These are phyloP conservation scores for Iodosphaeria phyllophila DNA, from an alignment of 2,329 filamentous ascomycete species.

Conservation along the genomic window DNA sequence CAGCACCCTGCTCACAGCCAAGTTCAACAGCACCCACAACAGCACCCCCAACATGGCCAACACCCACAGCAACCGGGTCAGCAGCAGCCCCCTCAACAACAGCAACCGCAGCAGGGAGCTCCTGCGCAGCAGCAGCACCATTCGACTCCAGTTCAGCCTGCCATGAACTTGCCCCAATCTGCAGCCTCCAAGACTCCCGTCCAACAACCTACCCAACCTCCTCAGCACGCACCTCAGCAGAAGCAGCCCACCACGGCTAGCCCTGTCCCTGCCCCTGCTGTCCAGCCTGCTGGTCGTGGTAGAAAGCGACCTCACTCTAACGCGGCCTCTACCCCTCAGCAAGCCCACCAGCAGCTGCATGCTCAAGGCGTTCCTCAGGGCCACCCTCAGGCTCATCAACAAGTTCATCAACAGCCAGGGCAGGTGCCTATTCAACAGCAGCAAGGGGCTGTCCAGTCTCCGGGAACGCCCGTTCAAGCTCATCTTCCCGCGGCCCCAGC, in stretches of 20 bases:
- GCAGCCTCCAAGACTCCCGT: too few relatives aligned
- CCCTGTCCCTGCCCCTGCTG: constrained; percentile 14
- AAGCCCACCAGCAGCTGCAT: constrained; percentile 9
- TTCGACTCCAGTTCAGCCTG: constrained; percentile 15
- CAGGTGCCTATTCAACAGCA: constrained; percentile 9
- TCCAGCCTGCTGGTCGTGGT: constrained; percentile 10
- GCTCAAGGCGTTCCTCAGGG: constrained; percentile 15
- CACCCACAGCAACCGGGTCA: constrained; percentile 12
- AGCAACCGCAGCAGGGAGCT: constrained; percentile 11
- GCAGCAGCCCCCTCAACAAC: constrained; percentile 10
- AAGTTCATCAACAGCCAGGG: constrained; percentile 7
- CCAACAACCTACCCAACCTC: too few relatives aligned
- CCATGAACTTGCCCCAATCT: constrained; percentile 16
- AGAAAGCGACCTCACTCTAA: constrained; percentile 16
- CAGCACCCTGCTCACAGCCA: constrained; percentile 9
- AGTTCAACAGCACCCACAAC: constrained; percentile 16
- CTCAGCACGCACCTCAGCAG: constrained; percentile 14
- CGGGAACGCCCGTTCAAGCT: constrained; percentile 5
- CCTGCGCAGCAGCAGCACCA: constrained; percentile 13
- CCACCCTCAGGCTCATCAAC: constrained; percentile 3
- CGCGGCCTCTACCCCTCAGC: constrained; percentile 7
- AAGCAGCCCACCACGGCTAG: constrained; percentile 16
- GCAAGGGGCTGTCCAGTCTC: constrained; percentile 14
- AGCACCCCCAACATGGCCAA: constrained; percentile 18
- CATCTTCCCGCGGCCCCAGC: constrained; percentile 4